These are phyloP conservation scores for Boletus insuetus DNA, from an alignment of 768 basidiomycete species.

Conservation along the genomic window DNA sequence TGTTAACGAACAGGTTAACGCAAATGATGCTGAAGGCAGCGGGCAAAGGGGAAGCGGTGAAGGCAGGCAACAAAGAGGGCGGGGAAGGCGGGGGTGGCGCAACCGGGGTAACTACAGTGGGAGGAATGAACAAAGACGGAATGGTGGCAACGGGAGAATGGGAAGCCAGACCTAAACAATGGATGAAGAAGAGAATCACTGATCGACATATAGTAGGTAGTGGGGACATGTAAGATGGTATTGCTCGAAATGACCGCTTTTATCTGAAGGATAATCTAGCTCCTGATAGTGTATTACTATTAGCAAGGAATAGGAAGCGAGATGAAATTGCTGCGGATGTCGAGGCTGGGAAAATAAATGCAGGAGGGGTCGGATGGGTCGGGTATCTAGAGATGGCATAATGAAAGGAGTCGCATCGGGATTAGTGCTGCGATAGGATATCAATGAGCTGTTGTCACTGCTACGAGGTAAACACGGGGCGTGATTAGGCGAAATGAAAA, in stretches of 20 bases:
- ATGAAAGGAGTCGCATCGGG: not conserved
- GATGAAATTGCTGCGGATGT: not conserved
- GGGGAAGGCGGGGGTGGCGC: not conserved
- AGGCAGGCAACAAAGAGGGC: not conserved
- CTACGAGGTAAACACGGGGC: not conserved
- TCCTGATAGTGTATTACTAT: too few relatives aligned
- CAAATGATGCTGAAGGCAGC: too few relatives aligned
- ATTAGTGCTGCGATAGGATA: constrained; percentile 9
- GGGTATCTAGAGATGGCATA: constrained; percentile 3
- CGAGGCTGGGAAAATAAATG: constrained; percentile 12
- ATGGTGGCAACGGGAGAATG: constrained; percentile 1
- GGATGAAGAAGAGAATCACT: not conserved
- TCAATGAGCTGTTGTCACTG: not conserved
- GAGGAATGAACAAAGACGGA: not conserved
- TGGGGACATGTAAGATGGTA: too few relatives aligned
- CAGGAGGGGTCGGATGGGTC: not conserved
- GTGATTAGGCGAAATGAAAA: not conserved
- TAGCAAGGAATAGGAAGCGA: too few relatives aligned
- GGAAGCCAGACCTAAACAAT: not conserved
- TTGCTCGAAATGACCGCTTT: too few relatives aligned
- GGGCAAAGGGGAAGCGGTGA: not conserved
- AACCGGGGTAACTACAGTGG: not conserved
- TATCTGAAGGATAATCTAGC: too few relatives aligned
- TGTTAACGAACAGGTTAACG: not conserved
- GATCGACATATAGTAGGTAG: too few relatives aligned